Evolutionary conservation across 2,329 filamentous ascomycete species (phyloP), one percentile per base, ranked within the genome.

Genomic region (Verticillium albo-atrum): DNA sequence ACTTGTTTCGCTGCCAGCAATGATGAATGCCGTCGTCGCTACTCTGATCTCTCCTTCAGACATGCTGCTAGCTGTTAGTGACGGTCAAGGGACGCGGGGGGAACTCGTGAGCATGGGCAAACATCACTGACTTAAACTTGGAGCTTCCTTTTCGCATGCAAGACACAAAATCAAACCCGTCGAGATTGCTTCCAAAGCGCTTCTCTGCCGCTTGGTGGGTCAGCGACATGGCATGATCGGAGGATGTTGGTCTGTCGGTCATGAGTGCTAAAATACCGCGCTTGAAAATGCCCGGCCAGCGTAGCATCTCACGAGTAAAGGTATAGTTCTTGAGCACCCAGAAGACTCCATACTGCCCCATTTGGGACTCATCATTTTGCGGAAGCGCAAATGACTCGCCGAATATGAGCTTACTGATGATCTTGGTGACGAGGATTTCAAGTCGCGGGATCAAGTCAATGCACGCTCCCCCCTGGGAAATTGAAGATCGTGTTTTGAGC

Each of bases 391-490:
- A 76, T 0, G 71, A 69, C 59, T 71, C 69, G 25, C 71, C 68
- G 56, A 77, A 72, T 4, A 69, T 64, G 15, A 76, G 63, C 28
- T 75, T 71, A 3, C 73, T 72, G 68, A 77, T 76, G 37, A 73
- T 65, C 34, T 74, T 68, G 3, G 64, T 65, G 50, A 66, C 60
- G 26, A 68, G 57, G 34, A 62, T 58, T 23, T 66, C 62, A 9
- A 57, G 58, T 63, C 66, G 67, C 3, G 64, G 37, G 17, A 60
- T 62, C 61, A 68, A 62, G 15, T 68, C 64, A 2, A 68, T 2
- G 12, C 14, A 10, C n/a, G 17, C 12, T 2, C n/a, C 10, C 37
- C 35, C 35, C 12, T 15, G 56, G 2, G 10, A 10, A 10, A 0
- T 61, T 57, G 3, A 9, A 10, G 0, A 62, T 58, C 61, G 56